Base-by-base conservation (phyloP, 2,329 filamentous ascomycete genomes). In the Elsinoe fawcettii region DNA sequence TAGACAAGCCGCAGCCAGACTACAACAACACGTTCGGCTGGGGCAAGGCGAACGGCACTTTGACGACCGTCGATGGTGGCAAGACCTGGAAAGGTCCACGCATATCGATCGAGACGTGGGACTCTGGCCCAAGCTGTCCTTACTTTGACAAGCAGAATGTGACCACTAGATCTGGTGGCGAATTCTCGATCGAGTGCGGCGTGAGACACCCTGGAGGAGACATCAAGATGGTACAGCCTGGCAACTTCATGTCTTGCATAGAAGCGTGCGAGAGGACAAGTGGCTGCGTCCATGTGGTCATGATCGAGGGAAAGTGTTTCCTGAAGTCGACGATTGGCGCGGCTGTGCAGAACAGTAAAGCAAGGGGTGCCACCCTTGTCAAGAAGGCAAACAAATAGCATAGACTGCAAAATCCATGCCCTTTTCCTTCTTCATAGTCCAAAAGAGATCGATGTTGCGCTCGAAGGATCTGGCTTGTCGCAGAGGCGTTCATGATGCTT, bases 1-100 rank as follows among this genome's bases (percentile, higher is more conserved):
- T 59, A 9, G 55, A 54, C 34, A 25, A 65, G 73, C 74, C 61
- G 76, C 73, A 69, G 74, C 73, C 1, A 73, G 70, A 54, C 5
- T 57, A 56, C 36, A 53, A 43, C 30, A 44, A 43, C 18, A 59
- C 58, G 5, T n/a, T 57, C 25, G 46, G 14, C 9, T 49, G 51
- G 36, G n/a, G n/a, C n/a, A n/a, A n/a, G n/a, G n/a, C n/a, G n/a
- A n/a, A n/a, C n/a, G 54, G 30, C 22, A 57, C 12, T 18, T 25
- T 59, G 8, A 47, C 55, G 23, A 59, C 58, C 5, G 34, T 37
- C 6, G 58, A 59, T 27, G 49, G 49, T 2, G 49, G 49, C 1
- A 37, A 36, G 30, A 53, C 30, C 11, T 37, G 49, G 49, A 34
- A 20, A 22, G 49, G 27, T 8, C 9, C 49, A 16, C 27, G 27